Evolutionary conservation across 2,329 filamentous ascomycete genomes (phyloP).

Genomic region (Apiospora hydei): DNA sequence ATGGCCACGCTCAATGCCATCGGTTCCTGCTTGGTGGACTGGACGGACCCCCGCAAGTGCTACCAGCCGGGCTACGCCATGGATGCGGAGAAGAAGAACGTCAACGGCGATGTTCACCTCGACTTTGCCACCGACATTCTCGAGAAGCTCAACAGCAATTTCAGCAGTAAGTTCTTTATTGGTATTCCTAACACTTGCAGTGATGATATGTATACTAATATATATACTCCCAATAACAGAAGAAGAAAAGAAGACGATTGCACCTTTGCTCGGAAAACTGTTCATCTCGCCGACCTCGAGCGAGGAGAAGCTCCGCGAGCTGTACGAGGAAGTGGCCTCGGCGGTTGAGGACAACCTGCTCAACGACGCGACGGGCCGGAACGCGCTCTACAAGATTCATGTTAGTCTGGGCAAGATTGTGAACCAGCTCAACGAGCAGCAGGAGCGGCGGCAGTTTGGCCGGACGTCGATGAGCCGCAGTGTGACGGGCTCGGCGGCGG

Average conservation of each 20-base stretch:
- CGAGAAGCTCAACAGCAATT: conserved; percentile 72
- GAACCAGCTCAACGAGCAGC: conserved; percentile 53
- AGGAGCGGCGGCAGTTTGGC: conserved; percentile 30
- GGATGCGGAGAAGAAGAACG: conserved; percentile 67
- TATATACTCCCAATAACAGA: conserved; percentile 56
- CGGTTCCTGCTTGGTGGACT: conserved; percentile 85
- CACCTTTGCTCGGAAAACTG: conserved; percentile 81
- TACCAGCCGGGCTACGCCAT: conserved; percentile 58
- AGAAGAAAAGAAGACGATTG: conserved; percentile 85
- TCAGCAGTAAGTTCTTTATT: conserved; percentile 64
- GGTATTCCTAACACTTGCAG: background rate
- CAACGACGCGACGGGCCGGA: conserved; percentile 67
- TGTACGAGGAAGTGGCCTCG: conserved; percentile 65
- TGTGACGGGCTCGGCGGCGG: background rate
- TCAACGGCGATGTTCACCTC: conserved; percentile 82
- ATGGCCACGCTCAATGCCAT: conserved; percentile 83
- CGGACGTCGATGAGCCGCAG: conserved; percentile 46
- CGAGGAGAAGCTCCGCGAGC: conserved; percentile 62
- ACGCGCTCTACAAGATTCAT: conserved; percentile 73
- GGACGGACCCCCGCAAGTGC: conserved; percentile 91
- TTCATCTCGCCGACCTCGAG: conserved; percentile 74
- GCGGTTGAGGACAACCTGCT: conserved; percentile 69
- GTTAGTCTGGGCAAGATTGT: conserved; percentile 73
- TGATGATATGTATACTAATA: background rate
- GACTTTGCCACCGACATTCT: conserved; percentile 80